A percentile compares a stretch with the other conserved stretches of the same genome.
These are phyloP conservation scores for Telfairia occidentalis DNA, from an alignment of 331 rosid species.

Conservation along the genomic window DNA sequence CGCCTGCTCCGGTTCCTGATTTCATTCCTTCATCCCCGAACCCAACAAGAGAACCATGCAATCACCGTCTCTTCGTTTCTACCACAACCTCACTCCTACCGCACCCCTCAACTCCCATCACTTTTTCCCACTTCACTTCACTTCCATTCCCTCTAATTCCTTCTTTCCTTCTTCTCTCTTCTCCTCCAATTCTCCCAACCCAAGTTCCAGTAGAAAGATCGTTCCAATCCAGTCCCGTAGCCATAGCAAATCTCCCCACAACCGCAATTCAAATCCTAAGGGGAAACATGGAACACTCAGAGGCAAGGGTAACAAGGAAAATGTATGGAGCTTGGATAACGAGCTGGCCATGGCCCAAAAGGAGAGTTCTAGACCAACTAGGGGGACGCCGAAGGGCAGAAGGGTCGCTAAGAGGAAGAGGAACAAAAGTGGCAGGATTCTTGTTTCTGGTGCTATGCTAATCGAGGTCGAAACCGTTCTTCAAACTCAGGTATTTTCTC, in stretches of 20 bases:
- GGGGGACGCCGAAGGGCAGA: slow-evolving; percentile 30
- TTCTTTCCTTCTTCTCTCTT: slow-evolving; percentile 26
- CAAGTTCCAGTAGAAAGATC: slow-evolving; percentile 19
- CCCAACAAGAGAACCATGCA: not conserved
- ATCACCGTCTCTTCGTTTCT: not conserved
- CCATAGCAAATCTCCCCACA: not conserved
- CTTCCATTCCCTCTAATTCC: slow-evolving; percentile 27
- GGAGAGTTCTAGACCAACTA: slow-evolving; percentile 14
- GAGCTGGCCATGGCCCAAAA: slow-evolving; percentile 39
- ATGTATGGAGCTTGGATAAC: slow-evolving; percentile 90
- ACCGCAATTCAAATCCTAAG: slow-evolving; percentile 9
- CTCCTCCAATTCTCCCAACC: slow-evolving; percentile 19
- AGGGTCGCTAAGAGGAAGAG: slow-evolving; percentile 32
- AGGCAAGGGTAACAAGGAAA: slow-evolving; percentile 56
- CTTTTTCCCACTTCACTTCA: not conserved
- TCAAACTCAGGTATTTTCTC: slow-evolving; percentile 60
- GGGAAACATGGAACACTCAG: slow-evolving; percentile 10
- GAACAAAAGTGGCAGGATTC: slow-evolving; percentile 31
- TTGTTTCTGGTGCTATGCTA: slow-evolving; percentile 73
- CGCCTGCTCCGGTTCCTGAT: not conserved
- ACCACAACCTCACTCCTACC: not conserved
- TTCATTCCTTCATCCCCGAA: not conserved
- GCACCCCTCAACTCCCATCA: not conserved
- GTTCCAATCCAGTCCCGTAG: slow-evolving; percentile 25
- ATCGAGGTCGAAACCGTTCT: slow-evolving; percentile 76